A percentile compares a stretch with the other conserved stretches of the same genome.
Conservation (phyloP, 768 basidiomycete species). For the Tylopilus intermedius region DNA sequence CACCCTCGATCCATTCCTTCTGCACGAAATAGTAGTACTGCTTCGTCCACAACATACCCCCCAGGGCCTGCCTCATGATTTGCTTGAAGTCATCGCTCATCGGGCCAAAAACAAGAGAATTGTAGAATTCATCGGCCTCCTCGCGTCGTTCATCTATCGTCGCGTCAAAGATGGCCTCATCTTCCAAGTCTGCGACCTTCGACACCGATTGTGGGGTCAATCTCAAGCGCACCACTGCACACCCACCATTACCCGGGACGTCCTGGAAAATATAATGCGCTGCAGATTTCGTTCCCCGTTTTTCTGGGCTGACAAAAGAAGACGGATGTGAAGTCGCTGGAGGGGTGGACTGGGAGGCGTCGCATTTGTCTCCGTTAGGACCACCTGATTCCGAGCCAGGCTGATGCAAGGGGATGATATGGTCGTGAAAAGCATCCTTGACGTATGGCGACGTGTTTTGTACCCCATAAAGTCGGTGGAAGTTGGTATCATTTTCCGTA, state of each 20-base stretch:
- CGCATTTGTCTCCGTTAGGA: not conserved
- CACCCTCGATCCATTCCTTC: constrained; percentile 93
- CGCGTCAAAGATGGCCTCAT: constrained; percentile 87
- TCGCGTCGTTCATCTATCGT: constrained; percentile 83
- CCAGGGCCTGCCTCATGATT: constrained; percentile 93
- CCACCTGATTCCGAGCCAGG: constrained; percentile 31
- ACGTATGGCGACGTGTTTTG: constrained; percentile 77
- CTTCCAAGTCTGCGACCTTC: constrained; percentile 76
- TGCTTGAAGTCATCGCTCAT: constrained; percentile 91
- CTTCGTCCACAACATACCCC: constrained; percentile 98
- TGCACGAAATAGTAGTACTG: constrained; percentile 96
- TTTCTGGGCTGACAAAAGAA: constrained; percentile 77
- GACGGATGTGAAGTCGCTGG: not conserved
- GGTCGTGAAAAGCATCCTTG: constrained; percentile 98
- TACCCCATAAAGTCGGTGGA: constrained; percentile 82
- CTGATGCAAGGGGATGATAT: constrained; percentile 85
- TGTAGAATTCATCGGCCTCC: constrained; percentile 97
- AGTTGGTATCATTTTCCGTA: constrained; percentile 98
- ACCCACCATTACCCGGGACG: constrained; percentile 89
- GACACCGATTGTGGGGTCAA: constrained; percentile 72
- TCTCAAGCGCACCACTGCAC: constrained; percentile 91
- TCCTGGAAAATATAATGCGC: constrained; percentile 85
- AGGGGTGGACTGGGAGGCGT: not conserved
- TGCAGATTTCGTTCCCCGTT: constrained; percentile 86
- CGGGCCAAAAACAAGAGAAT: constrained; percentile 69